Evolutionary conservation across 805 yeast genomes (phyloP).

Genomic region (Wickerhamomyces xylosicus): DNA sequence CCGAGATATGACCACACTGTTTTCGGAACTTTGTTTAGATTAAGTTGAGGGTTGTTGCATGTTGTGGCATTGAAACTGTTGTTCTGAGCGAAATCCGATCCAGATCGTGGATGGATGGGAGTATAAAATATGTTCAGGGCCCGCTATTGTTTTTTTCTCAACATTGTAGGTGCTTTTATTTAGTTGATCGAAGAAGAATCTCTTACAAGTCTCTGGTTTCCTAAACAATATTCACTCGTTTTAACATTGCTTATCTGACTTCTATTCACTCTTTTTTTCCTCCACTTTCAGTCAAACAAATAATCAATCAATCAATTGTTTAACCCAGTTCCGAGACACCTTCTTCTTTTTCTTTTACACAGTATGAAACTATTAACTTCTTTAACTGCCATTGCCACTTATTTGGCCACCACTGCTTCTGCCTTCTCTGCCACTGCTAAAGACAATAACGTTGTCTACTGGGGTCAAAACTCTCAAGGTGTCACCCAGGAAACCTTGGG

Average conservation of each 20-base stretch:
- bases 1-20: too few relatives aligned
- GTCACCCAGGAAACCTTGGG: slow-evolving; percentile 25
- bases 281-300: too few relatives aligned
- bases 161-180: too few relatives aligned
- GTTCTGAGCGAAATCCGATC: too few relatives aligned
- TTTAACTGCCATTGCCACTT: neutral
- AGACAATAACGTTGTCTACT: slow-evolving; percentile 59
- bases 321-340: neutral
- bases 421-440: slow-evolving; percentile 26
- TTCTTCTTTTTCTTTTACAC: neutral
- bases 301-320: neutral
- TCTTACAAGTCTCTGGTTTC: too few relatives aligned
- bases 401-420: neutral
- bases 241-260: neutral
- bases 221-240: neutral
- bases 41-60: too few relatives aligned
- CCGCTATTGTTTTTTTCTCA: too few relatives aligned
- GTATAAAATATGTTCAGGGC: too few relatives aligned
- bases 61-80: too few relatives aligned
- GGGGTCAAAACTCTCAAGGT: slow-evolving; percentile 74
- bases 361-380: neutral
- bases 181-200: too few relatives aligned
- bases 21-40: too few relatives aligned
- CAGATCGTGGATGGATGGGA: too few relatives aligned
- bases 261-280: neutral